A percentile compares a stretch with the other conserved stretches of the same genome.
phyloP scores from a whole-genome alignment of 1,139 yeast species.

The Candida sanyaensis region DNA sequence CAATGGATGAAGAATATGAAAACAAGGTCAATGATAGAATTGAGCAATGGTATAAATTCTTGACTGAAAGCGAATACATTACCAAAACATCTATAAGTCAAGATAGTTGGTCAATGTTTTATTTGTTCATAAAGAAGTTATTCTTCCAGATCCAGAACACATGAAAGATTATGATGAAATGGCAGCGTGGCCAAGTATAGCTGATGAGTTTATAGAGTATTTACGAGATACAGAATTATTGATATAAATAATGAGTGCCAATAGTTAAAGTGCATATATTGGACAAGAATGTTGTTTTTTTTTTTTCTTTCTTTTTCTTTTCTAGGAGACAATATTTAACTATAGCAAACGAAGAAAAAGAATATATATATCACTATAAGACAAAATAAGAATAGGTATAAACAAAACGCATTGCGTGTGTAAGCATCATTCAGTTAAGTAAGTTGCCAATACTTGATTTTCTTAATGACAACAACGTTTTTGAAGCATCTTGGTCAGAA shows the following conservation, averaged over 20 bases:
- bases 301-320: too few species aligned
- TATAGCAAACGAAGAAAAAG: neutral
- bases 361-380: neutral
- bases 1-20: slow-evolving; percentile 7
- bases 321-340: too few species aligned
- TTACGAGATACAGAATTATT: slow-evolving; percentile 34
- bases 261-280: too few species aligned
- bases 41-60: slow-evolving; percentile 56
- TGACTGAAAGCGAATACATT: slow-evolving; percentile 23
- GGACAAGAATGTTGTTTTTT: too few species aligned
- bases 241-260: neutral
- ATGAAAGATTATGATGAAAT: slow-evolving; percentile 66
- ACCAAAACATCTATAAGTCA: slow-evolving; percentile 52
- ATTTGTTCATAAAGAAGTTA: slow-evolving; percentile 61
- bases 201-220: slow-evolving; percentile 81
- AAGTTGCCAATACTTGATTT: slow-evolving; percentile 46
- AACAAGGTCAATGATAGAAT: slow-evolving; percentile 24
- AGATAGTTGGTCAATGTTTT: slow-evolving; percentile 87
- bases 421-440: slow-evolving; percentile 26
- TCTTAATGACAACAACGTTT: slow-evolving; percentile 43
- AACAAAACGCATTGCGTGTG: neutral
- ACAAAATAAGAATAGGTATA: neutral
- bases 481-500: slow-evolving; percentile 40
- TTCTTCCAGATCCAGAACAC: slow-evolving; percentile 46
- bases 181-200: slow-evolving; percentile 90